A percentile compares a stretch with the other conserved stretches of the same genome.
phyloP scores from a whole-genome alignment of 2,329 filamentous ascomycete species.

The Calonectria leucothoes region DNA sequence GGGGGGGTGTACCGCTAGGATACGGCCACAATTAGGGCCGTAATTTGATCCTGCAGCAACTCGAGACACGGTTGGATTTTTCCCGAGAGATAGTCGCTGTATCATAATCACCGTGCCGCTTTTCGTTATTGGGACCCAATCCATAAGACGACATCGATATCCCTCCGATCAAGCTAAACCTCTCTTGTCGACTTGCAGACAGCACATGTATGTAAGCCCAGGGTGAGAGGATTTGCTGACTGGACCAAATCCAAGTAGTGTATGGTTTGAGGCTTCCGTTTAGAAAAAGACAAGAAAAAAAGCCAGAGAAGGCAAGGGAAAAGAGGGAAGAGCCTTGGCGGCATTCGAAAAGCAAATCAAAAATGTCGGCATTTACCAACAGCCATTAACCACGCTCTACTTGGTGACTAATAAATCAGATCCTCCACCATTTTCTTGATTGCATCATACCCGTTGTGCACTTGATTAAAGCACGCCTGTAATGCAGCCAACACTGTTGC shows the following conservation, averaged over 20 bases:
- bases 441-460: not conserved
- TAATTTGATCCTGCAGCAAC: constrained; percentile 15
- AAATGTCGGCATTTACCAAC: no score
- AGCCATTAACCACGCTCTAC: not conserved
- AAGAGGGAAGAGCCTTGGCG: not conserved
- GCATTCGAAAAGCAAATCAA: not conserved
- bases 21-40: not conserved
- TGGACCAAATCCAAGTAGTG: constrained; percentile 7
- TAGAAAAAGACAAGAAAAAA: not conserved
- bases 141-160: constrained; percentile 4
- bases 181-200: constrained; percentile 18
- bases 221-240: not conserved
- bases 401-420: not conserved
- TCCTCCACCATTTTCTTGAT: not conserved
- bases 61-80: not conserved
- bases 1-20: constrained; percentile 1
- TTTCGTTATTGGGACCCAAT: constrained; percentile 32
- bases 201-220: constrained; percentile 25
- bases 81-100: constrained; percentile 18
- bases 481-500: not conserved
- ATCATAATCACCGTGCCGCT: constrained; percentile 11
- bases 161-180: constrained; percentile 21
- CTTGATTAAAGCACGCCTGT: not conserved
- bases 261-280: not conserved
- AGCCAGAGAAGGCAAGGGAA: not conserved